Evolutionary conservation across 306 rosid species (phyloP), one percentile per base, ranked within the genome.

Genomic region (Datisca glomerata): DNA sequence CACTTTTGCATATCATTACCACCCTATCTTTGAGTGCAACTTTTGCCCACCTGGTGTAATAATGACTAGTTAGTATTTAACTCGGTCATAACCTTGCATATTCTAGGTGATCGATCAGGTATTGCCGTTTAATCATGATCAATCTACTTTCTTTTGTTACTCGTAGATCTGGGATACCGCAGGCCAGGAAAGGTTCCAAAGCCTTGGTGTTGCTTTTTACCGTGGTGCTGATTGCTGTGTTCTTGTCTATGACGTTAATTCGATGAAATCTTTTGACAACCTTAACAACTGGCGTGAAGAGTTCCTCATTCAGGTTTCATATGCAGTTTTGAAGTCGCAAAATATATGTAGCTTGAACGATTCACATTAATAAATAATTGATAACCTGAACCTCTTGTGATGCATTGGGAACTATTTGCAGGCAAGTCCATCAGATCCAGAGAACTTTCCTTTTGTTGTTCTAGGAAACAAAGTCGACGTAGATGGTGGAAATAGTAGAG

Each of bases 221-320:
- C 81, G 98, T 44, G 98, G 98, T 48, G 98, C 98, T 51, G 98
- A 91, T 78, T 91, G 98, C 64, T 91, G 96, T 55, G 98, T 91
- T 59, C 96, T 91, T 45, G 98, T 91, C 41, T 91, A 91, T 56
- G 98, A 91, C 63, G 98, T 91, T 46, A 91, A 84, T 71, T 80
- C 94, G 15, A 73, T 73, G 96, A 91, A 91, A 56, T 91, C 98
- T 18, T 91, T 91, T 70, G 96, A 91, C 59, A 80, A 73, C 68
- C 98, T 91, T 63, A 91, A 84, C 65, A 84, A 91, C 63, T 91
- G 98, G 98, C 79, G 91, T 68, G 98, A 91, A 61, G 94, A 91
- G 57, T 91, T 91, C 66, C 91, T 91, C 27, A 91, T 91, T 56
- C 98, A 91, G 85, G 98, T 71, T 22, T 18, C 19, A 45, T 24